A percentile compares a stretch with the other conserved stretches of the same genome.
Conservation (phyloP, 2,329 filamentous ascomycete genomes). For the Apiospora marii region DNA sequence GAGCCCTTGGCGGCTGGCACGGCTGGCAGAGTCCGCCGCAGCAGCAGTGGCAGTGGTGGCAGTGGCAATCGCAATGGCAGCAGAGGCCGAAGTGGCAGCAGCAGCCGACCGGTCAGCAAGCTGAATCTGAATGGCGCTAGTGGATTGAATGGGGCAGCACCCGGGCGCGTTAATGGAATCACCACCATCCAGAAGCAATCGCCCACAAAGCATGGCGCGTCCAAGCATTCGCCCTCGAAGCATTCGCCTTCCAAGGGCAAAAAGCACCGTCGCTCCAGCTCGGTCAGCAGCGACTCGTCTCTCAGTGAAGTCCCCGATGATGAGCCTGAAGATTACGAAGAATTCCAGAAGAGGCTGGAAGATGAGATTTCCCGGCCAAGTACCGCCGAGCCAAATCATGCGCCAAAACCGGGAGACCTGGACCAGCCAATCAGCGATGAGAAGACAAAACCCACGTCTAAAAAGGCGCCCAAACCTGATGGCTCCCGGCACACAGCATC, state of each 20-base stretch:
- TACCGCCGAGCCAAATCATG: slow-evolving; percentile 42
- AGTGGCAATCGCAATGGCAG: not conserved
- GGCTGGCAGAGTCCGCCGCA: slow-evolving; percentile 4
- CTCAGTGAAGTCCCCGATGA: slow-evolving; percentile 44
- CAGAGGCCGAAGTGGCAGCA: slow-evolving; percentile 2
- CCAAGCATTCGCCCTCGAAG: slow-evolving; percentile 33
- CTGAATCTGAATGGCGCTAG: slow-evolving; percentile 21
- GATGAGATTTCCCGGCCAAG: slow-evolving; percentile 37
- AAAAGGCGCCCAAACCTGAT: slow-evolving; percentile 44
- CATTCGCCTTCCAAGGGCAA: slow-evolving; percentile 35
- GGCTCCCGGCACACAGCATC: slow-evolving; percentile 36
- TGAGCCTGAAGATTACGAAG: slow-evolving; percentile 40
- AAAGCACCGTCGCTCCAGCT: slow-evolving; percentile 37
- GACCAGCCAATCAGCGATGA: slow-evolving; percentile 43
- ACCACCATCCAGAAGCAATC: slow-evolving; percentile 27
- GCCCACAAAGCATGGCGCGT: slow-evolving; percentile 29
- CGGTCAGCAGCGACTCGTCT: slow-evolving; percentile 43
- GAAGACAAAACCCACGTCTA: slow-evolving; percentile 43
- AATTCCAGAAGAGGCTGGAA: slow-evolving; percentile 41
- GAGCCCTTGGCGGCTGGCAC: slow-evolving; percentile 20
- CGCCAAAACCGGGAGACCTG: slow-evolving; percentile 41
- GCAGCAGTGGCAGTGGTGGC: not conserved
- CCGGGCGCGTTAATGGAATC: not conserved
- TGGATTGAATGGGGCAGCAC: not conserved
- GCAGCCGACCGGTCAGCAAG: slow-evolving; percentile 2